These are phyloP conservation scores for Fagopyrum esculentum DNA, from an alignment of 148 eudicot genomes.

Conservation along the genomic window DNA sequence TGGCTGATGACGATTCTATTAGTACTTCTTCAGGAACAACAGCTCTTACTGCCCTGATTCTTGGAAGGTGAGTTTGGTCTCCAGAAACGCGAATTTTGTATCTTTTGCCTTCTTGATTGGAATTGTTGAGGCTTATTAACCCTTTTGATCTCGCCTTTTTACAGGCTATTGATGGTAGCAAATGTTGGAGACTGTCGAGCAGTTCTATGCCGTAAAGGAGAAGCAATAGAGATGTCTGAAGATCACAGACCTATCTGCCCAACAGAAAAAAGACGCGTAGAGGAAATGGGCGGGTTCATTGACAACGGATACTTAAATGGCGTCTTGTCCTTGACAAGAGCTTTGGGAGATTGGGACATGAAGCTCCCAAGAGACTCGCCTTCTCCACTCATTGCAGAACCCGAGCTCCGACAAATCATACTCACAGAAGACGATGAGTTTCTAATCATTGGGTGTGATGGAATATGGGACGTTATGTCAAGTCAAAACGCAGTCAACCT, in stretches of 20 bases:
- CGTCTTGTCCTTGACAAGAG: conserved; percentile 44
- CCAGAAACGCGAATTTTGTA: background rate
- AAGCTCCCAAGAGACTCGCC: conserved; percentile 27
- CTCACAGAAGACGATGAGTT: conserved; percentile 56
- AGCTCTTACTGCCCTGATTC: conserved; percentile 47
- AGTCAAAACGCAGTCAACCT: conserved; percentile 45
- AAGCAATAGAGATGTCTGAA: conserved; percentile 37
- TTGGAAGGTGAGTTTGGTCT: conserved; percentile 24
- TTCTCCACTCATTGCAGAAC: conserved; percentile 43
- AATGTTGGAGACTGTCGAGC: conserved; percentile 78
- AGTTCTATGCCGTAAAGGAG: conserved; percentile 49
- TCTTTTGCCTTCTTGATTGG: background rate
- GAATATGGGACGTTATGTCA: conserved; percentile 54
- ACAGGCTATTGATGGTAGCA: conserved; percentile 38
- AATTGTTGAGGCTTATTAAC: too few relatives aligned
- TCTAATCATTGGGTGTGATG: conserved; percentile 55
- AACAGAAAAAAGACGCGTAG: conserved; percentile 34
- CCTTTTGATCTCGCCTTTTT: background rate
- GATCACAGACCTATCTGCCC: conserved; percentile 43
- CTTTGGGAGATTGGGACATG: conserved; percentile 63
- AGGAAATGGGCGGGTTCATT: conserved; percentile 39
- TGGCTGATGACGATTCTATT: conserved; percentile 36
- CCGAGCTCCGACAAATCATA: conserved; percentile 30
- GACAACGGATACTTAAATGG: conserved; percentile 44
- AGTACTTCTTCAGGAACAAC: conserved; percentile 46